Base-by-base conservation (phyloP, 1,284 basidiomycete genomes). In the Fomitopsis palustris region DNA sequence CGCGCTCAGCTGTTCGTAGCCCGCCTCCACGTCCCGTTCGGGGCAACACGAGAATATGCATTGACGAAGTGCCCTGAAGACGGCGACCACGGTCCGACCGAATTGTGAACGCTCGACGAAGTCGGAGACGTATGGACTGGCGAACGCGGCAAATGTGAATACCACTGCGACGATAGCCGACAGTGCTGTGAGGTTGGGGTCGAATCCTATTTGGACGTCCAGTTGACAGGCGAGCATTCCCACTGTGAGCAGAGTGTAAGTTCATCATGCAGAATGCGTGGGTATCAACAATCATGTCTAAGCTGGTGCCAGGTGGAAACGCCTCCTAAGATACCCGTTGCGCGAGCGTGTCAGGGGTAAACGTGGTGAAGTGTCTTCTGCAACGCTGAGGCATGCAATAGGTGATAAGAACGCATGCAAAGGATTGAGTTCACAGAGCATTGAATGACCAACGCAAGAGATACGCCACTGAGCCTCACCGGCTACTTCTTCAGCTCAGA, bases 201-300 rank as follows among this genome's bases (percentile, higher is more conserved):
- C 56, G 61, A 69, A 71, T 21, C 53, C 61, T 27, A 72, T 67
- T 17, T 58, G 39, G 35, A 71, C 67, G 59, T 72, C 71, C 6
- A 72, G 61, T 3, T 66, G 57, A 45, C 71, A 72, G 1, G 71
- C 71, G 29, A 72, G 68, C 71, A 72, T 72, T 4, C 71, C 70
- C 1, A 71, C 71, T 72, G 27, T 52, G 33, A 37, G n/a, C 25
- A 21, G 4, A 35, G 27, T 33, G 42, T 43, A 23, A 37, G 35
- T 43, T 7, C 25, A 29, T 27, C 45, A 17, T 19, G 5, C 14
- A 14, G 29, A 16, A 3, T 49, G 6, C 16, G 17, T 21, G 17
- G 5, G 39, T 8, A 21, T 42, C 17, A 16, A 6, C 2, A 16
- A 16, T 7, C 39, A 42, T 42, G 5, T 16, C 10, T 42, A 21